Evolutionary conservation across 23 red algal species (phyloP), one percentile per base, ranked within the genome.

Genomic region (Cyanidium caldarium): DNA sequence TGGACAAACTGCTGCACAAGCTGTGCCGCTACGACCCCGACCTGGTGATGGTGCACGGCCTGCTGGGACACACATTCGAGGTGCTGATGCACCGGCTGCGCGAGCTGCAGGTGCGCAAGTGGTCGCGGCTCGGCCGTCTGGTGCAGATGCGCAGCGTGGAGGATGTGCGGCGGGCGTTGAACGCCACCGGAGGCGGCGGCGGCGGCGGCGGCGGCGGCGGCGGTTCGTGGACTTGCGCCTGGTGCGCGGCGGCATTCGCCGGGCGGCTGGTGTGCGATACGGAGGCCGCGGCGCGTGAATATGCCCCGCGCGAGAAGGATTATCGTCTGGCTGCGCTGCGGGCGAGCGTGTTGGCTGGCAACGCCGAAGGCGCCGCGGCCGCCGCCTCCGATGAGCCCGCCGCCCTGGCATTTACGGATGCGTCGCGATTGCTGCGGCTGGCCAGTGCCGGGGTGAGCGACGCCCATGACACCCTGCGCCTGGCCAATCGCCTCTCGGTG

Each of bases 201-300:
- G 33, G 35, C 29, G 1, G 28, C 29, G 14, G 35, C n/a, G 16
- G n/a, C 33, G 46, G 17, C 37, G 43, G 33, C 17, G 17, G 17
- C 69, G 67, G 38, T 80, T 28, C 10, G 17, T 35, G 34, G 57
- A 73, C 10, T 37, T 5, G 12, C 2, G 19, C 69, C 42, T 37
- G 40, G 39, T 29, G 12, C 43, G 33, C 13, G 29, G 15, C 19
- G 29, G 40, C 40, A 70, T 35, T 98, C 16, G 77, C 92, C 7
- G 92, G 92, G 0, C 70, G 92, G 28, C 74, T 98, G 35, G 42
- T 89, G 2, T 67, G 75, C 20, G 92, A 98, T 72, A 98, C 92
- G 33, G 45, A 81, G 38, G 68, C 65, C 45, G 51, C 68, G 7
- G 71, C 84, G 0, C 75, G 78, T 26, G 92, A 98, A 45, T 66